Evolutionary conservation across 345 rosid genomes (phyloP).

Genomic region (Clarkia xantiana): DNA sequence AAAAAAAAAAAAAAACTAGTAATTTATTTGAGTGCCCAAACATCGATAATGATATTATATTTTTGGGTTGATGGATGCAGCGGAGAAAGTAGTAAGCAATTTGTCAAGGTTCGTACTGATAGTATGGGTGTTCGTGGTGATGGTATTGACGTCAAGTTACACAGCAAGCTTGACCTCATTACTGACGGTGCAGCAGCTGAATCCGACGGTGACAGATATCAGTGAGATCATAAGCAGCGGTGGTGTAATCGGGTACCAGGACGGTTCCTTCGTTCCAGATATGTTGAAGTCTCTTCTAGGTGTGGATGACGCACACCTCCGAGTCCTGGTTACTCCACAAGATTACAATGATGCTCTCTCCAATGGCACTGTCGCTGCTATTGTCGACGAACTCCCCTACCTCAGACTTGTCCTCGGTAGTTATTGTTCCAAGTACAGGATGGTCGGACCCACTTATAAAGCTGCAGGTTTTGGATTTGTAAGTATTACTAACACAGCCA

Average conservation of each 20-base stretch:
- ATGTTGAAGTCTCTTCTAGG: slow-evolving; percentile 1
- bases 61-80: slow-evolving; percentile 6
- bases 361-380: slow-evolving; percentile 20
- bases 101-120: slow-evolving; percentile 11
- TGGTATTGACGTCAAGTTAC: slow-evolving; percentile 14
- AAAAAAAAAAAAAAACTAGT: background rate
- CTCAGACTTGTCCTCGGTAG: slow-evolving; percentile 11
- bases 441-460: slow-evolving; percentile 11
- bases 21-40: background rate
- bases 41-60: background rate
- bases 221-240: slow-evolving; percentile 3
- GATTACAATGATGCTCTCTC: slow-evolving; percentile 6
- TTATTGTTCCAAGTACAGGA: slow-evolving; percentile 12
- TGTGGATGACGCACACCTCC: slow-evolving; percentile 1
- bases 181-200: slow-evolving; percentile 13
- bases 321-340: background rate
- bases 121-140: slow-evolving; percentile 13
- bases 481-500: slow-evolving; percentile 3
- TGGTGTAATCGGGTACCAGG: slow-evolving; percentile 12
- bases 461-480: slow-evolving; percentile 30
- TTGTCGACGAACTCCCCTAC: slow-evolving; percentile 21
- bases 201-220: slow-evolving; percentile 8
- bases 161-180: slow-evolving; percentile 16
- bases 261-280: slow-evolving; percentile 8
- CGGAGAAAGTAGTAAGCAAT: slow-evolving; percentile 10